These are phyloP conservation scores for Zygosaccharomyces bailii DNA, from an alignment of 805 yeast genomes.

Conservation along the genomic window DNA sequence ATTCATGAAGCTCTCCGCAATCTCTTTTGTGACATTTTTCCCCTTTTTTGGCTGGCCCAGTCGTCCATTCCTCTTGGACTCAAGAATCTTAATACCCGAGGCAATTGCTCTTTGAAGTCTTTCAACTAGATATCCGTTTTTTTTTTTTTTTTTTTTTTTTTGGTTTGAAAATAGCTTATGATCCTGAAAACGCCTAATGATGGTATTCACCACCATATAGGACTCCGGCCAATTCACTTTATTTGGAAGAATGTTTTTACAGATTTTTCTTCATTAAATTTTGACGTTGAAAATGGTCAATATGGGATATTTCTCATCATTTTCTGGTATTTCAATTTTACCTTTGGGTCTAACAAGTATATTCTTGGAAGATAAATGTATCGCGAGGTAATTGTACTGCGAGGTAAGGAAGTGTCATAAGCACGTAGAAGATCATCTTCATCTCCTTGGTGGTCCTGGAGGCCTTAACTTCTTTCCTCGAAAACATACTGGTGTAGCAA, in stretches of 20 bases:
- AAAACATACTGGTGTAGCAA: neutral
- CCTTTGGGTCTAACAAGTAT: slow-evolving; percentile 1
- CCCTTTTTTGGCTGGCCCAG: slow-evolving; percentile 4
- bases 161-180: slow-evolving; percentile 8
- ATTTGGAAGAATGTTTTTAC: neutral
- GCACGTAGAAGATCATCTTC: neutral
- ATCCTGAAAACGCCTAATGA: slow-evolving; percentile 8
- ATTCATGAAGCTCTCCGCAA: neutral
- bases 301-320: slow-evolving; percentile 5
- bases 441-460: slow-evolving; percentile 1
- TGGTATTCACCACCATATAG: slow-evolving; percentile 10
- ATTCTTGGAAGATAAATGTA: slow-evolving; percentile 2
- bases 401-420: slow-evolving; percentile 1
- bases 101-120: slow-evolving; percentile 4
- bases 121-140: slow-evolving; percentile 1
- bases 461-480: neutral
- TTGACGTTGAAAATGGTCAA: slow-evolving; percentile 10
- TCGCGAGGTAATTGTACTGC: neutral
- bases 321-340: slow-evolving; percentile 3
- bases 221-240: slow-evolving; percentile 8
- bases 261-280: slow-evolving; percentile 9
- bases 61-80: slow-evolving; percentile 5
- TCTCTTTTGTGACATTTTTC: neutral
- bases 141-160: slow-evolving; percentile 4
- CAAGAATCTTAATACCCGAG: slow-evolving; percentile 4